Evolutionary conservation across 805 yeast genomes (phyloP), one percentile per base, ranked within the genome.

Genomic region (Ogataea ramenticola): DNA sequence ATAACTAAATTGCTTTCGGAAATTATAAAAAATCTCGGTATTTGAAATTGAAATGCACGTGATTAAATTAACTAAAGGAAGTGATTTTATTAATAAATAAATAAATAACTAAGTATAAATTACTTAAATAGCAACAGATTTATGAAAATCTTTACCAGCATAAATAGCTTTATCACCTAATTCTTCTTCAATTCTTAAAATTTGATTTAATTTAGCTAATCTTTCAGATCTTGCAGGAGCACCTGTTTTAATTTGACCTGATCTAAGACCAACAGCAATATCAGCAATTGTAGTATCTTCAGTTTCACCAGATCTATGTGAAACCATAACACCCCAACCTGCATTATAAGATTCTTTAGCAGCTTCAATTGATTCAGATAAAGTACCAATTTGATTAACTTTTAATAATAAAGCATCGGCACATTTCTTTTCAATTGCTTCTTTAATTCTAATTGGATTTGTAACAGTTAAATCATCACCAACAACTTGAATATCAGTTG

Each of bases 181-280:
- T 77, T 86, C 95, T 79, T 91, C 96, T 81, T 93, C 98, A 65
- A 91, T 91, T 78, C 98, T 87, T 71, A 91, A 81, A 72, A 91
- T 82, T 81, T 91, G 96, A 90, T 91, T 91, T 72, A 85, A 82
- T 79, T 91, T 91, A 70, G 98, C 98, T 73, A 93, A 84, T 84
- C 99, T 91, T 80, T 91, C 99, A 58, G 97, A 87, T 80, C 99
- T 90, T 60, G 97, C 96, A 68, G 98, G 98, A 68, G 99, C 98
- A 83, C 99, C 99, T 60, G 97, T 87, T 90, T 91, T 91, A 75
- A 91, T 86, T 80, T 91, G 98, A 70, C 97, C 99, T 57, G 95
- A 63, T 83, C 97, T 88, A 71, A 91, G 80, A 79, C 98, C 98
- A 62, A 93, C 99, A 64, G 88, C 77, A 68, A 91, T 80, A 74